A percentile compares a stretch with the other conserved stretches of the same genome.
These are phyloP conservation scores for Xylariales sp. DNA, from an alignment of 2,329 filamentous ascomycete genomes.

Conservation along the genomic window DNA sequence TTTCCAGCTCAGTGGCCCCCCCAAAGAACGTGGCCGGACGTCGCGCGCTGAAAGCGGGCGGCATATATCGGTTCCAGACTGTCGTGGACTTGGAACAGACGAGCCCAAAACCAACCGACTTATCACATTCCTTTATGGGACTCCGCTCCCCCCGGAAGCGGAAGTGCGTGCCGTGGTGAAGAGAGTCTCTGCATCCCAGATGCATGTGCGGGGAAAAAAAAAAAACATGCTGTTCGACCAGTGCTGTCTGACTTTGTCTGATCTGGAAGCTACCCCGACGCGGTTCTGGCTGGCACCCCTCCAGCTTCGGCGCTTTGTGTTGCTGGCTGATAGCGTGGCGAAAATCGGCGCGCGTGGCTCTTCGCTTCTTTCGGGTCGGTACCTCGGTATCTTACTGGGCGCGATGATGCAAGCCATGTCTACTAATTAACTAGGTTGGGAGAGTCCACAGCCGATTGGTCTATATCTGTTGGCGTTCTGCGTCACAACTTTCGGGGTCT, in stretches of 20 bases:
- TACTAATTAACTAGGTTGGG: not conserved
- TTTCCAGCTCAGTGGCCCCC: not conserved
- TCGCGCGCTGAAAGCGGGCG: not conserved
- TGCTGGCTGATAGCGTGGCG: not conserved
- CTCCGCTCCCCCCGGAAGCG: not conserved
- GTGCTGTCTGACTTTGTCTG: slow-evolving; percentile 2
- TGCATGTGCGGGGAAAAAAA: slow-evolving; percentile 4
- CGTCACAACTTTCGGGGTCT: not conserved
- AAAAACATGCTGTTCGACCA: not conserved
- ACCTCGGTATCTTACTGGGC: slow-evolving; percentile 1
- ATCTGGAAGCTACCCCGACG: not conserved
- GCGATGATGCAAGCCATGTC: not conserved
- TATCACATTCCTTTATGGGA: slow-evolving; percentile 10
- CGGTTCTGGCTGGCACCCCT: not conserved
- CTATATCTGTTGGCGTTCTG: not conserved
- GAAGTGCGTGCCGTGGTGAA: slow-evolving; percentile 2
- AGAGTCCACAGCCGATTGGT: not conserved
- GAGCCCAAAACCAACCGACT: not conserved
- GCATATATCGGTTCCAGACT: slow-evolving; percentile 1
- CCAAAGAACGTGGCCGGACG: not conserved
- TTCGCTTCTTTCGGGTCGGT: not conserved
- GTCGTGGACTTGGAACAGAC: not conserved
- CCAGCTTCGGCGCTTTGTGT: not conserved
- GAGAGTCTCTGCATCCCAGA: slow-evolving; percentile 2
- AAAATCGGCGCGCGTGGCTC: not conserved